Conservation (phyloP, 768 basidiomycete species). For the Chalciporus sphaerocephalus region DNA sequence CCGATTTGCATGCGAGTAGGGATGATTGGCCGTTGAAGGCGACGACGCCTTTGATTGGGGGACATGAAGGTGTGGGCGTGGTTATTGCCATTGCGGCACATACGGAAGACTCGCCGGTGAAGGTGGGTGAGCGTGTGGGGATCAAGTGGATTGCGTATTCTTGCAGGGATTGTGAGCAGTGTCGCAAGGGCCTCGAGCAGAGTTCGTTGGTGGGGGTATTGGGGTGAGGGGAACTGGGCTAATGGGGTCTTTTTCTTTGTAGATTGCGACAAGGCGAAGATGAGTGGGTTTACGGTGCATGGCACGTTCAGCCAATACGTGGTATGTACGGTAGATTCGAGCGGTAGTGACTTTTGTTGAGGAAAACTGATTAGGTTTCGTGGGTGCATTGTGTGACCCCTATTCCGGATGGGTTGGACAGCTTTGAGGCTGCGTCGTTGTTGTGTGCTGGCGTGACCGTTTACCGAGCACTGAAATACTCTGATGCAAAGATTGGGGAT, state of each 20-base stretch:
- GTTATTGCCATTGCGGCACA: conserved; percentile 75
- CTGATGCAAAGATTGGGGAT: conserved; percentile 59
- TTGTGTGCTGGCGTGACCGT: conserved; percentile 84
- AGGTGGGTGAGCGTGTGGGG: conserved; percentile 76
- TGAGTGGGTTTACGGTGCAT: conserved; percentile 70
- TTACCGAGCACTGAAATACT: conserved; percentile 80
- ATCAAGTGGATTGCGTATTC: conserved; percentile 78
- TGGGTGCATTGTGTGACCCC: conserved; percentile 71
- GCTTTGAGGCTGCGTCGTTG: conserved; percentile 67
- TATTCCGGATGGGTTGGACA: conserved; percentile 66
- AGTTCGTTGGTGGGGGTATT: conserved; percentile 37
- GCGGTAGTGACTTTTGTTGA: background rate
- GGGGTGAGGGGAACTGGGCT: background rate
- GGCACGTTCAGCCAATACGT: conserved; percentile 75
- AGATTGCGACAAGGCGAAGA: conserved; percentile 58
- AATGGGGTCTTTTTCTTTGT: background rate
- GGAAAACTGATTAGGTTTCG: conserved; percentile 45
- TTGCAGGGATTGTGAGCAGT: conserved; percentile 73
- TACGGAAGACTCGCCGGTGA: conserved; percentile 55
- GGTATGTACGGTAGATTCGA: conserved; percentile 30
- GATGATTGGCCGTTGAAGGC: conserved; percentile 80
- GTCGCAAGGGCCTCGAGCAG: conserved; percentile 73
- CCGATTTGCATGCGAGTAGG: conserved; percentile 70
- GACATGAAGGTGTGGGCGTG: conserved; percentile 81
- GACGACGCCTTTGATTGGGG: conserved; percentile 66